Evolutionary conservation across 257 asterid species (phyloP).

Genomic region (Anisodus acutangulus): DNA sequence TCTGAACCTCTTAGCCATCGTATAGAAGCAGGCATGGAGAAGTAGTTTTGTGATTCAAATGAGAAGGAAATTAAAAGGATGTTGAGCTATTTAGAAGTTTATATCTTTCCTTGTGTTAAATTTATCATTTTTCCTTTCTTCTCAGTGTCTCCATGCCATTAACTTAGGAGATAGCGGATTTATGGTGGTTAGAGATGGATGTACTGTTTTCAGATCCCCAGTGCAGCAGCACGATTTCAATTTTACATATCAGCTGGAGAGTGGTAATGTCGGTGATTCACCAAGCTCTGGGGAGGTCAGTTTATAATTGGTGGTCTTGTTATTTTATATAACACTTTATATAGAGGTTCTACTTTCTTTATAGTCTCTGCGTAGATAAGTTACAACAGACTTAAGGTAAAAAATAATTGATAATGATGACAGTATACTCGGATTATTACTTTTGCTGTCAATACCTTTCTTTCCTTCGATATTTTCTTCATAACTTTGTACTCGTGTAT

Average conservation of each 20-base stretch:
- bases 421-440: no score
- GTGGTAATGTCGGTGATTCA: conserved; percentile 80
- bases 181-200: conserved; percentile 88
- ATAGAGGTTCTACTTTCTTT: background rate
- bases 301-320: conserved; percentile 16
- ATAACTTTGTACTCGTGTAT: no score
- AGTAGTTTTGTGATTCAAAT: background rate
- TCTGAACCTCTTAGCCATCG: conserved; percentile 10
- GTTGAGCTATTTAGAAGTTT: conserved; percentile 2
- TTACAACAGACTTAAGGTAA: no score
- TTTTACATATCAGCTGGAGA: conserved; percentile 84
- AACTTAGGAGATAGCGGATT: conserved; percentile 98
- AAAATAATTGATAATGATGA: no score
- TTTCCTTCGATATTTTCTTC: no score
- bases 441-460: no score
- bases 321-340: background rate
- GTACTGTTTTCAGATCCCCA: conserved; percentile 81
- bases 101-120: background rate
- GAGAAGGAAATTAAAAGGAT: background rate
- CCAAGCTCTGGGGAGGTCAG: conserved; percentile 96
- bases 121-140: background rate
- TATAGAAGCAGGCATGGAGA: background rate
- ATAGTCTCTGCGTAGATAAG: background rate
- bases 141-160: conserved; percentile 85
- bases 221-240: conserved; percentile 97